phyloP scores from a whole-genome alignment of 257 asterid genomes.

The Nicotiana attenuata region DNA sequence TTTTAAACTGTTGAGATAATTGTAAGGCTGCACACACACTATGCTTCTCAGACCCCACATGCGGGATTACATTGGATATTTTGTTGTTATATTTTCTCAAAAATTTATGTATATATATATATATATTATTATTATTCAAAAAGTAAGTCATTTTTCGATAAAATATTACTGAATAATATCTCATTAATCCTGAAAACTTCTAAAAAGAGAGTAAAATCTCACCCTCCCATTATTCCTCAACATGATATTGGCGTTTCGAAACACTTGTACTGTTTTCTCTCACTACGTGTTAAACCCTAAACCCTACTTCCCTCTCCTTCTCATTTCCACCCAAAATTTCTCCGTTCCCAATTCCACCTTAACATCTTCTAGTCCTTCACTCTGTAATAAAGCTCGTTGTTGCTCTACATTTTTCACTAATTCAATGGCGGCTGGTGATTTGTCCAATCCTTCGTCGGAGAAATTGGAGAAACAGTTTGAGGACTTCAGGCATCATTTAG shows the following conservation, averaged over 20 bases:
- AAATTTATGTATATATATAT: no score
- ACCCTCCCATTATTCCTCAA: neutral
- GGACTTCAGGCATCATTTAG: constrained; percentile 60
- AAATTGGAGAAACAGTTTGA: constrained; percentile 69
- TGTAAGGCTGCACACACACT: no score
- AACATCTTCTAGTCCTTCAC: constrained; percentile 11
- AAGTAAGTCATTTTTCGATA: no score
- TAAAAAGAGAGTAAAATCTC: neutral
- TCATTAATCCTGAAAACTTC: no score
- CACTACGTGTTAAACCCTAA: constrained; percentile 32
- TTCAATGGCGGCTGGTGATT: constrained; percentile 42
- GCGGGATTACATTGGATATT: no score
- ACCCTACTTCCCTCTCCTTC: constrained; percentile 12
- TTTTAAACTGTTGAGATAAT: no score
- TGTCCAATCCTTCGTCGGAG: constrained; percentile 28
- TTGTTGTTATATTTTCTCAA: no score
- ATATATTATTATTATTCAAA: no score
- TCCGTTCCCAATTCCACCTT: neutral
- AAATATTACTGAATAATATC: no score
- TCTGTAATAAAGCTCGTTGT: neutral
- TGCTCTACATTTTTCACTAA: constrained; percentile 21
- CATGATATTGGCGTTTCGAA: constrained; percentile 24
- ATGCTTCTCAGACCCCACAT: fast-evolving
- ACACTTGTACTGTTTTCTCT: constrained; percentile 3
- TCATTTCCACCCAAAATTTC: constrained; percentile 8